Base-by-base conservation (phyloP, 768 basidiomycete species). In the Lactarius sp. region DNA sequence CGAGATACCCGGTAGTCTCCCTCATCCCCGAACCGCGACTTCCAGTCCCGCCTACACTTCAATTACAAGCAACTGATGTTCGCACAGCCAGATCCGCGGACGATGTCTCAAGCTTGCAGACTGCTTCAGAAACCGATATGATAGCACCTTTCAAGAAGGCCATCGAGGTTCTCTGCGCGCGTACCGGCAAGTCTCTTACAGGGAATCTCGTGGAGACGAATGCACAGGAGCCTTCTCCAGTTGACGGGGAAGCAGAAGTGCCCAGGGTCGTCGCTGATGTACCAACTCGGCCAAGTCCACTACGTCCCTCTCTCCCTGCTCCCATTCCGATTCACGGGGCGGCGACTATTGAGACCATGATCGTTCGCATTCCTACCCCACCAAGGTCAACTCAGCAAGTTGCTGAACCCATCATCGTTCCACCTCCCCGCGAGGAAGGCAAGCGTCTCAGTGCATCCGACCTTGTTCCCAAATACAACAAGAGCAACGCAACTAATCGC, bases 81-180 rank as follows among this genome's bases (percentile, higher is more conserved):
- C 51, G 42, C 36, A 14, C 27, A 16, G n/a, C 51, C 44, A 63
- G 39, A 44, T 54, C 67, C 2, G 44, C 56, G 27, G 59, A 66
- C 36, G 61, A 62, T 31, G 46, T 59, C 27, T 13, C 39, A n/a
- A 22, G 34, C 27, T 18, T 34, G 52, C 49, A 60, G 31, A 42
- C 22, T 36, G 41, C 36, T 36, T 36, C 57, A 5, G 55, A 82
- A 34, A 79, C 78, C 34, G 86, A 81, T 22, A 81, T 87, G 66
- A 78, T 92, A 47, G 82, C 83, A 68, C 77, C 80, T 18, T 77
- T 92, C 54, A 92, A 88, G 75, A 85, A 82, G 70, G 89, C 85
- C 1, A 83, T 91, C 0, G 85, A 88, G 71, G 86, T 80, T 16
- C 76, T 87, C 36, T 85, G 86, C 18, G 77, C 83, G 18, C 82